Evolutionary conservation across 2,329 filamentous ascomycete genomes (phyloP), one percentile per base, ranked within the genome.

Genomic region (Epichloe gansuensis): DNA sequence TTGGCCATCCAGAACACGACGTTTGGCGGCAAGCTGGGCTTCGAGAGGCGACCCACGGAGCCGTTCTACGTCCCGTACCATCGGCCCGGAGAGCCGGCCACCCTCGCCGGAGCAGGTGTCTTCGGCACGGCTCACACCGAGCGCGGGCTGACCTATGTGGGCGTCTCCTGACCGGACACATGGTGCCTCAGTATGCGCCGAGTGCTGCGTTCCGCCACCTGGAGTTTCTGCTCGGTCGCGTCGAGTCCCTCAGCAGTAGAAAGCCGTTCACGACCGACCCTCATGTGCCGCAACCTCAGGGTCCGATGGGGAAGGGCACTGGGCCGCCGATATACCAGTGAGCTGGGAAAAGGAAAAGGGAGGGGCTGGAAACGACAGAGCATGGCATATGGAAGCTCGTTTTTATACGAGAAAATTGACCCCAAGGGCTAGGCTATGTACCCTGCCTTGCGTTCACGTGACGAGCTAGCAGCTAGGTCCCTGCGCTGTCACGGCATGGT

Each of bases 1-100:
- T 69, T 87, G 9, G 75, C 78, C 0, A 83, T 90, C 55, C 86
- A 91, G 65, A 91, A 90, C 70, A 88, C 89, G 82, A 90, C 85
- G 0, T 91, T 82, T 80, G 79, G 80, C 56, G 86, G 85, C 7
- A 64, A 73, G 39, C 78, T 85, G 47, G 86, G 86, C 0, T 90
- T 91, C 72, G 76, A 81, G 57, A 62, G 65, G 1, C 65, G 68
- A 0, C 86, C 86, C 0, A 63, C 63, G 2, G 75, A 80, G 50
- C 78, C 82, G 2, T 83, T 88, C 61, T 86, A 78, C 64, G 83
- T 90, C 0, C 86, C 86, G 0, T 56, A 57, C 23, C 57, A 59
- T 35, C 50, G n/a, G 41, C 41, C 31, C n/a, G 46, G 46, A 43
- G 34, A 49, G 2, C 48, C 42, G 3, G 56, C 55, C 34, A 43